phyloP scores from a whole-genome alignment of 257 asterid genomes.

The Solanum bulbocastanum region DNA sequence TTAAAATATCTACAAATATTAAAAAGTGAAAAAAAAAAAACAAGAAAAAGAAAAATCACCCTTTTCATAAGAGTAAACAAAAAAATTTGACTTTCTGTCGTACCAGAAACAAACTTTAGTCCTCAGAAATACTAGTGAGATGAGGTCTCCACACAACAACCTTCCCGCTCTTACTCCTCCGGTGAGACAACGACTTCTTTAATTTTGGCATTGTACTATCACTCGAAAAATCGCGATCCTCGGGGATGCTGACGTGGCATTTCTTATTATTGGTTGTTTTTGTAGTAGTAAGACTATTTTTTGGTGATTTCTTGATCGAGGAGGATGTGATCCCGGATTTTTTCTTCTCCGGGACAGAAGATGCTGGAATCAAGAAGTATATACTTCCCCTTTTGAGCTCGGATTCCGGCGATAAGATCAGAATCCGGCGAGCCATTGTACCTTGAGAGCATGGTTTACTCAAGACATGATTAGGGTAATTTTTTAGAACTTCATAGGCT shows the following conservation, averaged over 20 bases:
- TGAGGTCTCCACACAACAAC: conserved; percentile 57
- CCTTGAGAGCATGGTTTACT: conserved; percentile 57
- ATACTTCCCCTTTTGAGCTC: conserved; percentile 92
- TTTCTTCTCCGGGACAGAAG: conserved; percentile 47
- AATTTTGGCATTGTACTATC: not conserved
- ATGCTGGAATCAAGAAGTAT: conserved; percentile 76
- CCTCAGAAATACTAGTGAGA: conserved; percentile 53
- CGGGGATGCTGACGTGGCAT: not conserved
- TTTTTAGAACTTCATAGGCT: conserved; percentile 53
- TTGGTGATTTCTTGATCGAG: conserved; percentile 11
- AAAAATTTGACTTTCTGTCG: not conserved
- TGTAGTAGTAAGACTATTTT: not conserved
- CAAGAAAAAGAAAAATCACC: conserved; percentile 6
- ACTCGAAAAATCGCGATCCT: not conserved
- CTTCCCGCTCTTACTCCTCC: conserved; percentile 29
- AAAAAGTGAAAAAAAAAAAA: not conserved
- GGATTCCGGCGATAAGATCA: conserved; percentile 59
- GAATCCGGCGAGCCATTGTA: conserved; percentile 39
- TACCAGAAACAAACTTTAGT: not conserved
- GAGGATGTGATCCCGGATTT: conserved; percentile 18
- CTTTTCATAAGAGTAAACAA: not conserved
- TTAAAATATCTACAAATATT: not conserved
- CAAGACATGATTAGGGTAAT: conserved; percentile 68
- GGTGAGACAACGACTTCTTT: conserved; percentile 20
- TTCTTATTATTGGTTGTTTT: conserved; percentile 9